A percentile compares a stretch with the other conserved stretches of the same genome.
Conservation (phyloP, 805 yeast genomes). For the Tetrapisispora iriomotensis region DNA sequence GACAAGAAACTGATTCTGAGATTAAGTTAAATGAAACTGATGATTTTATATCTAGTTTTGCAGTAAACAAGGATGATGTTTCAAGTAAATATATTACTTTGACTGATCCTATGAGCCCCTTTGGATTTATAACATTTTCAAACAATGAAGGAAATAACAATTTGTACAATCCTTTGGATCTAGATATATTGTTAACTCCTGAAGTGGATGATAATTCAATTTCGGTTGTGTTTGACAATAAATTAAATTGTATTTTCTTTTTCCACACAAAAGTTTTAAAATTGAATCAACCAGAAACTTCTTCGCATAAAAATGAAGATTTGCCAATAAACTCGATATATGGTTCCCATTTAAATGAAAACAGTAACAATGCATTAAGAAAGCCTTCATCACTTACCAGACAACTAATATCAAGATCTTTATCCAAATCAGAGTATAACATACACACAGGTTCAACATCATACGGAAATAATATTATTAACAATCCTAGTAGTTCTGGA, state of each 20-base stretch:
- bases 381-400: background rate
- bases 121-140: conserved; percentile 62
- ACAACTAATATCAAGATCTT: background rate
- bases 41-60: conserved; percentile 2
- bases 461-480: too few species aligned
- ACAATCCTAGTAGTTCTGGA: background rate
- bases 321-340: background rate
- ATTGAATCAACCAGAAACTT: background rate
- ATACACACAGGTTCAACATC: background rate
- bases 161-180: conserved; percentile 22
- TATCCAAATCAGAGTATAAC: background rate
- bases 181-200: conserved; percentile 21
- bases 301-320: background rate
- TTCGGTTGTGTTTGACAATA: conserved; percentile 18
- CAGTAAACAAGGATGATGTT: background rate
- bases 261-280: conserved; percentile 16
- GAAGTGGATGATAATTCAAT: conserved; percentile 21
- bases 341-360: background rate
- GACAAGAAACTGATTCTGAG: conserved; percentile 12
- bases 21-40: conserved; percentile 15
- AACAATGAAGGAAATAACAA: conserved; percentile 39
- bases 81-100: conserved; percentile 46
- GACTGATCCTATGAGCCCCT: conserved; percentile 64
- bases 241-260: conserved; percentile 12
- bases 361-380: background rate